phyloP scores from a whole-genome alignment of 257 asterid genomes.

The Cordia subcordata region DNA sequence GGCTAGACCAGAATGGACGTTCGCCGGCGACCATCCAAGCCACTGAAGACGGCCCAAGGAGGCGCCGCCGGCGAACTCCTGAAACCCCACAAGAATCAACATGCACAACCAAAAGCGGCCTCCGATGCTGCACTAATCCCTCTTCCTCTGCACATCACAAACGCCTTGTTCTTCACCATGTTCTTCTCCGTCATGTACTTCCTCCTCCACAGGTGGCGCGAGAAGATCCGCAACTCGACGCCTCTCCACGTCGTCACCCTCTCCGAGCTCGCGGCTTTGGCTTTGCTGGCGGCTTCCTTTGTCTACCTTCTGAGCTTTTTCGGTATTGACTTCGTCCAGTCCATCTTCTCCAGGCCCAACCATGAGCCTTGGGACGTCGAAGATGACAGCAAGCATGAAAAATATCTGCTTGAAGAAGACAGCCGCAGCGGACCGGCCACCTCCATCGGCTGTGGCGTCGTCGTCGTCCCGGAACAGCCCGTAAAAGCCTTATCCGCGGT shows the following conservation, averaged over 20 bases:
- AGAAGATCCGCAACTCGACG: constrained; percentile 41
- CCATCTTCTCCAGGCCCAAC: constrained; percentile 28
- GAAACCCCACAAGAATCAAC: constrained; percentile 11
- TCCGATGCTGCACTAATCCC: constrained; percentile 37
- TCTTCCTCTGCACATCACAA: constrained; percentile 33
- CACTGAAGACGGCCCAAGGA: neutral
- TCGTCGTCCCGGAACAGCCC: constrained; percentile 17
- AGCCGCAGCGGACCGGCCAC: constrained; percentile 21
- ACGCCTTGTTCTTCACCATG: constrained; percentile 39
- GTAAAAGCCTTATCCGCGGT: neutral
- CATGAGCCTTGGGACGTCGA: constrained; percentile 39
- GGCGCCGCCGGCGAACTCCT: constrained; percentile 28
- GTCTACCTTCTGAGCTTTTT: constrained; percentile 41
- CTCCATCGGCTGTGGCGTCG: constrained; percentile 31
- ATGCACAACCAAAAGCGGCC: constrained; percentile 11
- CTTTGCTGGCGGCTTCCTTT: constrained; percentile 27
- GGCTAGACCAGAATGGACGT: constrained; percentile 26
- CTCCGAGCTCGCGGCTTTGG: constrained; percentile 40
- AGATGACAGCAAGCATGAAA: constrained; percentile 16
- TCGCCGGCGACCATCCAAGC: constrained; percentile 33
- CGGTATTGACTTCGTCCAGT: constrained; percentile 44
- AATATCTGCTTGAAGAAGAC: constrained; percentile 25
- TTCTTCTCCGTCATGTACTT: constrained; percentile 44
- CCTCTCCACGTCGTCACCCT: constrained; percentile 48
- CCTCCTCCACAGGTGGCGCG: constrained; percentile 44